Evolutionary conservation across 345 rosid genomes (phyloP), one percentile per base, ranked within the genome.

Genomic region (Camelina hispida): DNA sequence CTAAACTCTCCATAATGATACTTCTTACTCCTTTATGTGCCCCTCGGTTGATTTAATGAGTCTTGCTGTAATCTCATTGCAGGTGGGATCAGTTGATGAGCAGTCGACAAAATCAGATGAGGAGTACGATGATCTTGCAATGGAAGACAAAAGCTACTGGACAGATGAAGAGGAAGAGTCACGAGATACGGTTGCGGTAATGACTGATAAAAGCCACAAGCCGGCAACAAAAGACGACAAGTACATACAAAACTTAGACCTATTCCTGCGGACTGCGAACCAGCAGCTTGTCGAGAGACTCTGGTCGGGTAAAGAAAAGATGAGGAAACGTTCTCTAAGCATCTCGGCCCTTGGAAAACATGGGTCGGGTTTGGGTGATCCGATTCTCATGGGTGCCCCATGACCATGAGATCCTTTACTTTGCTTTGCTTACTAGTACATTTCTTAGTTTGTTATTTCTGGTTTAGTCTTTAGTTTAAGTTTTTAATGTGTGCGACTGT

Each of bases 61-160:
- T 58, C 11, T 64, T 48, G 51, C 7, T 20, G 34, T 48, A 43
- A 71, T 37, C 5, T 18, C 7, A 15, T 3, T 48, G 53, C 86
- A 96, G 98, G 79, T 89, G n/a, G 99, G 99, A 3, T 96, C 99
- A 2, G 99, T 96, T 25, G 99, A 96, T 18, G 99, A 96, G 87
- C 91, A 90, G 69, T 92, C 94, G 1, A 88, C 97, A 28, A 93
- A 89, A 69, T 88, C 98, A 5, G 99, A 96, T 42, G 99, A 96
- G 79, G 98, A 96, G 81, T 96, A 93, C 9, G 97, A 91, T 58
- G 99, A 96, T 85, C 91, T 96, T 55, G 98, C 96, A 16, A 87
- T 96, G 98, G 84, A 67, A 57, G 99, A 96, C 75, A 90, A 83
- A 69, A 88, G 89, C n/a, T 91, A 89, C 52, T 75, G 85, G 83